Evolutionary conservation across 1,284 basidiomycete species (phyloP), one percentile per base, ranked within the genome.

Genomic region (Ceratobasidium sp.): DNA sequence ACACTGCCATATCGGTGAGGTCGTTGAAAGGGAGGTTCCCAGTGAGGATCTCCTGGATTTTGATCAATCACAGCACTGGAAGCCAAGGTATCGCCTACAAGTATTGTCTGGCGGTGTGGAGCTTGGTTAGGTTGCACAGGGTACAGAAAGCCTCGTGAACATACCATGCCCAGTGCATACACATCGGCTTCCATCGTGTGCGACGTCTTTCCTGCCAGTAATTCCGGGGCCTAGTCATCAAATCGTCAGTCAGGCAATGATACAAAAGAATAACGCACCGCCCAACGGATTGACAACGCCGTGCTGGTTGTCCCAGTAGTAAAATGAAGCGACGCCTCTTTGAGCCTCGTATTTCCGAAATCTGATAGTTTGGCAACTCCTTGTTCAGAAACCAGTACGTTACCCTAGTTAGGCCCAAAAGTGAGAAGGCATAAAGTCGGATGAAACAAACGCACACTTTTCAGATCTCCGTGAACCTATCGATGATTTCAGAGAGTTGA

Each of bases 391-490:
- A 68, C 49, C 29, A 68, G 34, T 19, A 68, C 66, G 51, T 68
- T 68, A 9, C 29, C 34, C 66, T 68, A 25, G 46, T 49, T 29
- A 52, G 25, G 17, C 6, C 2, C 5, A 52, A 51, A 15, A 1
- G 1, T n/a, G 0, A 25, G 25, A 11, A 22, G 40, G 19, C 11
- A 22, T 29, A 57, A 29, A 57, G 7, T 15, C 15, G 54, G 34
- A 2, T 8, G n/a, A 9, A 66, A 22, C 1, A 66, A 66, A 67
- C 65, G 19, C 49, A 67, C 65, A 25, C 65, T 46, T 67, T 52
- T 67, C 11, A 67, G 29, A 52, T 67, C 65, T 9, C 65, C 65
- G 25, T 67, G 65, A 25, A 51, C 46, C 65, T 67, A 32, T 6
- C 8, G 3, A 15, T 29, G n/a, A 4, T 0, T 13, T 46, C 6